phyloP scores from a whole-genome alignment of 148 eudicot species.

The Heliamphora exappendiculata region DNA sequence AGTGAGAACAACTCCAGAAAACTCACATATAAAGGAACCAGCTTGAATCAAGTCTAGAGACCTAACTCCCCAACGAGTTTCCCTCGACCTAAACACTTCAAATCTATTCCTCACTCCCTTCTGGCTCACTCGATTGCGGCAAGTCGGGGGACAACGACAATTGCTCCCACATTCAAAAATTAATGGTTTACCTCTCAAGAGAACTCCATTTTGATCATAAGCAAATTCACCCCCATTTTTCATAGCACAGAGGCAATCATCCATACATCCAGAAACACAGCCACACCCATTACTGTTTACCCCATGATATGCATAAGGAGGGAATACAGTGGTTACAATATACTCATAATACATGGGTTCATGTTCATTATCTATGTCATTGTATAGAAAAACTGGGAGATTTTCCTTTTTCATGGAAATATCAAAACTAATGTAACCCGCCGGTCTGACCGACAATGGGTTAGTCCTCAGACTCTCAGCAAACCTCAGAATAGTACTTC shows the following conservation, averaged over 20 bases:
- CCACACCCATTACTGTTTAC: slow-evolving; percentile 51
- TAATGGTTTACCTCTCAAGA: slow-evolving; percentile 79
- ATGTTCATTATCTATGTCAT: slow-evolving; percentile 60
- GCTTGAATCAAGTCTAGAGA: slow-evolving; percentile 77
- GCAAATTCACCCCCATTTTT: slow-evolving; percentile 88
- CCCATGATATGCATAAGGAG: slow-evolving; percentile 43
- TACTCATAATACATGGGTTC: slow-evolving; percentile 73
- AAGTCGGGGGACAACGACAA: slow-evolving; percentile 68
- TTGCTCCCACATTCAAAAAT: slow-evolving; percentile 71
- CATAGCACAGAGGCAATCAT: slow-evolving; percentile 51
- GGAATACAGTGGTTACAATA: slow-evolving; percentile 49
- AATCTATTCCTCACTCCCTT: slow-evolving; percentile 58
- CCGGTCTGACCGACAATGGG: slow-evolving; percentile 53
- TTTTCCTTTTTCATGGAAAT: slow-evolving; percentile 61
- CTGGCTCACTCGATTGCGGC: slow-evolving; percentile 83
- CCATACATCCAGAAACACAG: slow-evolving; percentile 52
- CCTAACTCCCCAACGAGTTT: slow-evolving; percentile 85
- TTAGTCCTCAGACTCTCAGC: slow-evolving; percentile 46
- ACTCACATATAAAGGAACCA: slow-evolving; percentile 86
- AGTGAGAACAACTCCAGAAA: slow-evolving; percentile 73
- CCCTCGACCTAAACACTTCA: slow-evolving; percentile 83
- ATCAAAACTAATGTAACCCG: slow-evolving; percentile 67
- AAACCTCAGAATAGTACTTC: slow-evolving; percentile 54
- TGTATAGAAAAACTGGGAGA: slow-evolving; percentile 55
- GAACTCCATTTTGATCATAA: slow-evolving; percentile 62